These are phyloP conservation scores for Candida ascalaphidarum DNA, from an alignment of 805 yeast species.

Conservation along the genomic window DNA sequence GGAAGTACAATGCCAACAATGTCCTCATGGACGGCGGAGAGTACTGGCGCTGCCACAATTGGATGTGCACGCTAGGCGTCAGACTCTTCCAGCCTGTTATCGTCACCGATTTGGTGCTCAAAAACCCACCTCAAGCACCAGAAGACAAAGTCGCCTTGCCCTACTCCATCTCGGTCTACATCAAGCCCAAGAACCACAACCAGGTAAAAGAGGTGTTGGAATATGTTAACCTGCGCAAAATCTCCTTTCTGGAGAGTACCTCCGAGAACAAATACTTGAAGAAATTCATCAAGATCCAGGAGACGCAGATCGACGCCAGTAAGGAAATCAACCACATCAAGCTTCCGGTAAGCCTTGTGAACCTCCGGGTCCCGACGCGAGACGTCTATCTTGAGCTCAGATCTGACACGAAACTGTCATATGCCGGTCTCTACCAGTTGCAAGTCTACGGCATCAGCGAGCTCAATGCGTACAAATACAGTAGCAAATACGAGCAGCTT, in stretches of 20 bases:
- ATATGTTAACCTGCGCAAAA: constrained; percentile 8
- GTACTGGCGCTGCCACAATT: constrained; percentile 24
- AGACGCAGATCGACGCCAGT: constrained; percentile 7
- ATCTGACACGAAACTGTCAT: too few relatives aligned
- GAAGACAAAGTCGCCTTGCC: constrained; percentile 7
- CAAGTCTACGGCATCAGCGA: constrained; percentile 9
- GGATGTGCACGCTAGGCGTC: constrained; percentile 25
- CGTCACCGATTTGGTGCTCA: constrained; percentile 25
- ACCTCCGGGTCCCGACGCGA: constrained; percentile 18
- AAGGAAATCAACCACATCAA: constrained; percentile 16
- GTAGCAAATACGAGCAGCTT: too few relatives aligned
- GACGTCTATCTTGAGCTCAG: constrained; percentile 24
- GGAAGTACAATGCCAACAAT: constrained; percentile 32
- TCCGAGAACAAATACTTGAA: constrained; percentile 16
- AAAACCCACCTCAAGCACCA: constrained; percentile 5
- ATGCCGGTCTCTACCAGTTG: constrained; percentile 7
- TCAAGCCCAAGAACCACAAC: constrained; percentile 17
- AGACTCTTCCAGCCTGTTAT: constrained; percentile 22
- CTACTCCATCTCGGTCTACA: constrained; percentile 13
- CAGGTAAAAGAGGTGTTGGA: constrained; percentile 10
- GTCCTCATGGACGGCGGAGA: constrained; percentile 23
- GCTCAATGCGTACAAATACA: constrained; percentile 2
- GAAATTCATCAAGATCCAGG: constrained; percentile 23
- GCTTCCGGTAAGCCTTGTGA: constrained; percentile 25
- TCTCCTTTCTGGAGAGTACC: constrained; percentile 1